Evolutionary conservation across 768 basidiomycete genomes (phyloP), one percentile per base, ranked within the genome.

Genomic region (Tephrocybe sp.): DNA sequence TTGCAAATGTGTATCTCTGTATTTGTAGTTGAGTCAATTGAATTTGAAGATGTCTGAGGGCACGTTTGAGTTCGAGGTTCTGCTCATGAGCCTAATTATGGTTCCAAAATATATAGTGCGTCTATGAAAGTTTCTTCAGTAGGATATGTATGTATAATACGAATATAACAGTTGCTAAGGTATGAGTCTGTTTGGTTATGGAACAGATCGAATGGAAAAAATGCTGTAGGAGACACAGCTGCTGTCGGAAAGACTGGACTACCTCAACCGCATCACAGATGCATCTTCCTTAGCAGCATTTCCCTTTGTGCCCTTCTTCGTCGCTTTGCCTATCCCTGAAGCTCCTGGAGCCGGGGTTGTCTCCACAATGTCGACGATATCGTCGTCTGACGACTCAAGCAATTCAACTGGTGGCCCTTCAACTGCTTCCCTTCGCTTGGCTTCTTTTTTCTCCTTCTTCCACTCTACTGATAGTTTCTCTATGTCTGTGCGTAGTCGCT

Each of bases 401-500:
- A 61, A 55, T 21, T 64, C 63, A 3, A 58, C 31, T 5, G 47
- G n/a, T 9, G 22, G 51, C 26, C 54, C 60, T 36, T 69, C 68
- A 11, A 47, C 57, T 31, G 60, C 66, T 48, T 68, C 67, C 48
- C 62, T 68, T 59, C 73, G 69, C 61, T 71, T 67, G 21, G 63
- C 66, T 48, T 69, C 64, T 49, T 69, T 67, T 53, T 69, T 72
- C 22, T 69, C 67, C 41, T 68, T 67, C 60, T 74, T 77, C 79
- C 83, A 86, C 15, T 75, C 70, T 19, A 62, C 57, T n/a, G 86
- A 84, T 22, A 88, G 69, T 3, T 59, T 45, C 7, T 57, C 45
- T 24, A 86, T 81, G 7, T 70, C 69, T 2, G 53, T 55, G 24
- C 55, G 52, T 21, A 87, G 68, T 7, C 69, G 48, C 35, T 78